Conservation (phyloP, 2,329 filamentous ascomycete genomes). For the Dactylellina cionopaga region DNA sequence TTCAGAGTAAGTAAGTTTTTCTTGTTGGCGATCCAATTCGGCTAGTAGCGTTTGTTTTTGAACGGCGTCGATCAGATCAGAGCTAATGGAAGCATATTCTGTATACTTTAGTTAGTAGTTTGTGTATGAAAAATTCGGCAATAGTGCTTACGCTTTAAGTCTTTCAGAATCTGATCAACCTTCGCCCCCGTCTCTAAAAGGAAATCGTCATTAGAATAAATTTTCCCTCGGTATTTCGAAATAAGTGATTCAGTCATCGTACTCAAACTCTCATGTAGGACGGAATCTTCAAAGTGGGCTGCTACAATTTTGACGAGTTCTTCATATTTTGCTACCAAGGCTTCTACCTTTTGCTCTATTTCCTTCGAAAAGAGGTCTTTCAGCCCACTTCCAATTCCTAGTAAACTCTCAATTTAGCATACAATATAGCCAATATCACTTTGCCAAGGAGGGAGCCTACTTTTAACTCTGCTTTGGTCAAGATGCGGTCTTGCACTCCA, state of each 20-base stretch:
- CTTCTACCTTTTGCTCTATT: conserved; percentile 13
- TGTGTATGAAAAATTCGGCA: not conserved
- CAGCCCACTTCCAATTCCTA: conserved; percentile 27
- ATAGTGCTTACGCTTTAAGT: conserved; percentile 22
- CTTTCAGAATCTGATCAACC: conserved; percentile 12
- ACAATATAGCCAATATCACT: too few relatives aligned
- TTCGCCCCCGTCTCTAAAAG: conserved; percentile 26
- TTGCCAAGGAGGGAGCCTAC: not conserved
- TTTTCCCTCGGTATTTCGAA: too few relatives aligned
- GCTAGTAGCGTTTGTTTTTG: conserved; percentile 6
- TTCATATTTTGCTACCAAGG: conserved; percentile 28
- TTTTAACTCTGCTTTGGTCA: conserved; percentile 27
- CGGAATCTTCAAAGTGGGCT: conserved; percentile 28
- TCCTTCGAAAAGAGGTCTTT: conserved; percentile 45
- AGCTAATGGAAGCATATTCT: conserved; percentile 15
- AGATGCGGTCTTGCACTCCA: conserved; percentile 38
- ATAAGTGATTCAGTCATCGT: not conserved
- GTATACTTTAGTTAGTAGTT: not conserved
- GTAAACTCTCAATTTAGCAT: not conserved
- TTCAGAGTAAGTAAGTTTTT: conserved; percentile 8
- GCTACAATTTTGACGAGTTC: conserved; percentile 17
- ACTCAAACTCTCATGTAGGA: conserved; percentile 33
- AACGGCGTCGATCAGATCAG: conserved; percentile 16
- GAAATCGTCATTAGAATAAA: not conserved
- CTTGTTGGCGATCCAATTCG: conserved; percentile 21